Evolutionary conservation across 1,284 basidiomycete species (phyloP).

Genomic region (Taiwanofungus camphoratus): DNA sequence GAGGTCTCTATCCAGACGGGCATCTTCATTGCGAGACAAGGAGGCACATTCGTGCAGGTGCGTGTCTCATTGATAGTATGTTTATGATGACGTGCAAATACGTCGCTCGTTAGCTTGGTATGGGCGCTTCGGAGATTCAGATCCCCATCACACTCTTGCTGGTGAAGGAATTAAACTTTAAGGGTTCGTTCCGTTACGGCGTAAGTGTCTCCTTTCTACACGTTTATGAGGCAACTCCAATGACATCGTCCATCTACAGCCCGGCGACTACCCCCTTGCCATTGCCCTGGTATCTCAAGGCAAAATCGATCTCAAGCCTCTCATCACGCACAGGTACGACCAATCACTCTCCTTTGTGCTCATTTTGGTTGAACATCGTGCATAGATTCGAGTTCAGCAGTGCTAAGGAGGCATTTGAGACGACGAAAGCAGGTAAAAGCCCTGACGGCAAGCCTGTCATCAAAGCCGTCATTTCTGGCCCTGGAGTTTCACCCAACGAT

Average conservation of each 20-base stretch:
- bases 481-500: conserved; percentile 41
- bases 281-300: conserved; percentile 77
- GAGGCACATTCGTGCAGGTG: conserved; percentile 71
- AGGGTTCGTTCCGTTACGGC: conserved; percentile 86
- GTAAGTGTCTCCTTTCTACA: conserved; percentile 35
- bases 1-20: conserved; percentile 86
- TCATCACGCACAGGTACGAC: conserved; percentile 78
- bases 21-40: conserved; percentile 65
- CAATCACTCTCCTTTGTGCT: conserved; percentile 2
- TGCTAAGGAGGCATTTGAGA: conserved; percentile 77
- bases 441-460: conserved; percentile 70
- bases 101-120: conserved; percentile 54
- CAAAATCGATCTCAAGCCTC: conserved; percentile 80
- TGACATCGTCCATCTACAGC: conserved; percentile 34
- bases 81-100: conserved; percentile 2
- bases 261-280: conserved; percentile 82
- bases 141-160: conserved; percentile 59
- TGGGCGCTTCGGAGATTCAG: conserved; percentile 60
- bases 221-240: conserved; percentile 1
- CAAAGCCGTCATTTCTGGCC: conserved; percentile 75
- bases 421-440: conserved; percentile 75
- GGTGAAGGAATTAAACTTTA: conserved; percentile 75
- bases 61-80: conserved; percentile 5
- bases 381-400: conserved; percentile 69
- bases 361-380: conserved; percentile 28